Evolutionary conservation across 2,329 filamentous ascomycete species (phyloP), one percentile per base, ranked within the genome.

Genomic region (Pseudogymnoascus sp.): DNA sequence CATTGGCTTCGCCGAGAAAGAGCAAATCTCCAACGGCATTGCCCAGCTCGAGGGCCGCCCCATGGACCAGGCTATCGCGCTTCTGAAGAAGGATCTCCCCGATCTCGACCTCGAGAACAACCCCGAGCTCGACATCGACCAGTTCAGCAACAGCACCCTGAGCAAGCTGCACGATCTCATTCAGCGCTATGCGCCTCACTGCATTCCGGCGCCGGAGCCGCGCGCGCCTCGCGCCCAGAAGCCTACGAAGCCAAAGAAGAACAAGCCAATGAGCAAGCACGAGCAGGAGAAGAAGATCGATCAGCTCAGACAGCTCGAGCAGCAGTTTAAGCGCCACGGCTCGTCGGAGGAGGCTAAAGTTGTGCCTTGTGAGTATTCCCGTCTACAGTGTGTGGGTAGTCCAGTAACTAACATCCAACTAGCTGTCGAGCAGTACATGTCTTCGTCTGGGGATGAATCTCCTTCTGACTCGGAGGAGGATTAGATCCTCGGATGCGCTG

Each of bases 1-100:
- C 62, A 84, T 90, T 71, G 85, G 91, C 50, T 88, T 85, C 7
- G 84, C 88, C 3, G 92, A 99, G 77, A 97, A 97, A 79, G 91
- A 95, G 64, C 85, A 93, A 68, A 96, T 99, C 64, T 93, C 91
- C 1, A 88, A 88, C 64, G 89, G 90, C 13, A 95, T 96, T 67
- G 89, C 88, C 70, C 87, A 88, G 66, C 85, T 97, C 64, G 87
- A 92, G 17, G 88, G 89, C 60, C 80, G 82, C n/a, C 87, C 91
- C 68, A 88, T 96, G 71, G 83, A 88, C 60, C 85, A 86, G 68
- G 91, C 93, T 0, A 90, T 97, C 33, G 86, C 89, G 65, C 93
- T 97, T 66, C 97, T 99, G 72, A 91, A 96, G 74, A 86, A 85
- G 67, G 93, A 96, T 68, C 76, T 90, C 79, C 78, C 90, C 77